Base-by-base conservation (phyloP, 331 rosid genomes). In the Arachis monticola region DNA sequence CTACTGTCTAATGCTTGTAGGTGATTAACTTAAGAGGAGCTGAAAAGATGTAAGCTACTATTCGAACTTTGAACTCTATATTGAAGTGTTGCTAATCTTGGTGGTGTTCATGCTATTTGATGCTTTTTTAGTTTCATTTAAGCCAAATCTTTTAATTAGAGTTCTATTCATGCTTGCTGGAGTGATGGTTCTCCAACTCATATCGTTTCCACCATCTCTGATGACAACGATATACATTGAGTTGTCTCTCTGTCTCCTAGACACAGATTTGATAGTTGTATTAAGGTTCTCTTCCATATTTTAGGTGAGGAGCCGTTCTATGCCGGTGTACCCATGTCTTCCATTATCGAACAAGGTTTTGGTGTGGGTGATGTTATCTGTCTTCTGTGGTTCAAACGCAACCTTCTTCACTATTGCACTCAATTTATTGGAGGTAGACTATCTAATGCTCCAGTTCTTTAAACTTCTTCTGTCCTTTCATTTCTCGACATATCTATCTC, bases 321-420 rank as follows among this genome's bases (percentile, higher is more conserved):
- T 85, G 89, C 82, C 76, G 89, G 89, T 69, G 85, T 87, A 64
- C 92, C 92, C 10, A 87, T 87, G 92, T 87, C 92, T 56, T 22
- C 27, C 27, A 22, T 22, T 22, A 22, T 22, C 27, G 27, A 22
- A 22, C 27, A 22, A 22, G 27, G 92, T 67, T 78, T 35, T 72
- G 87, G 92, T 70, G 87, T 87, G 40, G 98, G 98, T 73, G 98
- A 87, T 81, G 98, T 92, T 66, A 88, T 92, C 85, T 92, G 96
- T 61, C 96, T 92, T 64, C 77, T 92, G 82, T 92, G 98, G 96
- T 92, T 92, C 92, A 92, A 90, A 64, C 98, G 98, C 77, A 90
- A 96, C 81, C 93, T 92, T 74, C 98, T 94, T 14, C 89, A 88
- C 69, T 92, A 92, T 75, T 92, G 98, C 56, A 84, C 96, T 46